A percentile compares a stretch with the other conserved stretches of the same genome.
These are phyloP conservation scores for Waitea zeae DNA, from an alignment of 1,284 basidiomycete genomes.

Conservation along the genomic window DNA sequence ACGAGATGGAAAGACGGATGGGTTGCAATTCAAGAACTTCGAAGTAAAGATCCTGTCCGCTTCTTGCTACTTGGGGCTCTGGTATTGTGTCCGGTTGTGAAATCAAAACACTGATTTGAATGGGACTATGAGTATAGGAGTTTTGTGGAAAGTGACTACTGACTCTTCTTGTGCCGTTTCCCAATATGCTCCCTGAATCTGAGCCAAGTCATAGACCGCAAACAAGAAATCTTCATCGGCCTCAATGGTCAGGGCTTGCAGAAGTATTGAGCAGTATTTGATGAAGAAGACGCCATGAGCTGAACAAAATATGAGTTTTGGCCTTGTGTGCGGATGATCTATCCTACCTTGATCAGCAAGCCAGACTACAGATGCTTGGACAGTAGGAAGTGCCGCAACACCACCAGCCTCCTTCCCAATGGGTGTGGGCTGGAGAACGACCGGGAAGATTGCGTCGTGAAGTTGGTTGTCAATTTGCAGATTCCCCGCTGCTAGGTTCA, in stretches of 20 bases:
- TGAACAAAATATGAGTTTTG: conserved; percentile 13
- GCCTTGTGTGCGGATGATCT: not conserved
- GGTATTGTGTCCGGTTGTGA: conserved; percentile 61
- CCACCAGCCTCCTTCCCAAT: conserved; percentile 72
- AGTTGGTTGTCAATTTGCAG: conserved; percentile 97
- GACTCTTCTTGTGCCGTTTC: conserved; percentile 59
- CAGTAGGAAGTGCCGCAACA: conserved; percentile 75
- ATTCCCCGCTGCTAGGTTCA: conserved; percentile 74
- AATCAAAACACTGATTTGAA: conserved; percentile 50
- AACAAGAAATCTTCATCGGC: conserved; percentile 96
- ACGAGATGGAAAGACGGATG: conserved; percentile 83
- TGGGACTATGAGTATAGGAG: conserved; percentile 1
- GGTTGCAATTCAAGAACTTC: conserved; percentile 97
- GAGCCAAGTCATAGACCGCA: conserved; percentile 81
- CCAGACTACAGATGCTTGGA: conserved; percentile 80
- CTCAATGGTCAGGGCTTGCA: conserved; percentile 93
- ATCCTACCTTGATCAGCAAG: conserved; percentile 80
- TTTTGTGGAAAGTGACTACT: not conserved
- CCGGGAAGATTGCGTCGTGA: conserved; percentile 91
- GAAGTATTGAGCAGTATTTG: conserved; percentile 90
- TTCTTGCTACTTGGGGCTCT: conserved; percentile 53
- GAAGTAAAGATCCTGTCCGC: conserved; percentile 81
- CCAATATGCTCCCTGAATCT: conserved; percentile 85
- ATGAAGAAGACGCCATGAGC: conserved; percentile 93
- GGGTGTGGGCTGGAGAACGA: conserved; percentile 90